phyloP scores from a whole-genome alignment of 2,329 filamentous ascomycete species.

The Diaporthe ampelina region DNA sequence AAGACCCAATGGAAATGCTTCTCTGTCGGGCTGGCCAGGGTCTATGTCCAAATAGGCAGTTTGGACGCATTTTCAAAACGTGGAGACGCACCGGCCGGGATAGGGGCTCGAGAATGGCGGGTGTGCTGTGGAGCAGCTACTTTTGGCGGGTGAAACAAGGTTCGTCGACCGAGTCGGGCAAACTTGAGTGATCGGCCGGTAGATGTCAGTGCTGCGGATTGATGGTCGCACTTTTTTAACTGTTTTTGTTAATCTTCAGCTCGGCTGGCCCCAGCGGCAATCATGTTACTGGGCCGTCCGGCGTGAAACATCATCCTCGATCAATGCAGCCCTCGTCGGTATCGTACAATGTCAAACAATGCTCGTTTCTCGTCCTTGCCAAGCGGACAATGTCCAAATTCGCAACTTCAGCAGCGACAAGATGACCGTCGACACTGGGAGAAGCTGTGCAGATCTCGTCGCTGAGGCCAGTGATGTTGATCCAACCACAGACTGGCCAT shows the following conservation, averaged over 20 bases:
- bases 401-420: not conserved
- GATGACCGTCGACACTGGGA: not conserved
- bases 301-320: not conserved
- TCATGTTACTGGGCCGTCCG: not conserved
- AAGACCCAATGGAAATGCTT: not conserved
- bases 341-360: not conserved
- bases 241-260: constrained; percentile 35
- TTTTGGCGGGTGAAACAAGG: constrained; percentile 12
- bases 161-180: not conserved
- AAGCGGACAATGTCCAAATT: not conserved
- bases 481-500: not conserved
- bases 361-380: constrained; percentile 13
- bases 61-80: constrained; percentile 15
- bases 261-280: not conserved
- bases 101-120: not conserved
- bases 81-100: not conserved
- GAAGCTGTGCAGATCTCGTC: not conserved
- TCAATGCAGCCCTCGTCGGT: not conserved
- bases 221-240: constrained; percentile 39
- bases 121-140: not conserved
- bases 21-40: not conserved
- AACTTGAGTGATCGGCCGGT: constrained; percentile 56
- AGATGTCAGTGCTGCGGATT: constrained; percentile 45
- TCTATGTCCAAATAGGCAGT: constrained; percentile 5
- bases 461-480: not conserved